These are phyloP conservation scores for Thymus mandschuricus DNA, from an alignment of 257 asterid genomes.

Conservation along the genomic window DNA sequence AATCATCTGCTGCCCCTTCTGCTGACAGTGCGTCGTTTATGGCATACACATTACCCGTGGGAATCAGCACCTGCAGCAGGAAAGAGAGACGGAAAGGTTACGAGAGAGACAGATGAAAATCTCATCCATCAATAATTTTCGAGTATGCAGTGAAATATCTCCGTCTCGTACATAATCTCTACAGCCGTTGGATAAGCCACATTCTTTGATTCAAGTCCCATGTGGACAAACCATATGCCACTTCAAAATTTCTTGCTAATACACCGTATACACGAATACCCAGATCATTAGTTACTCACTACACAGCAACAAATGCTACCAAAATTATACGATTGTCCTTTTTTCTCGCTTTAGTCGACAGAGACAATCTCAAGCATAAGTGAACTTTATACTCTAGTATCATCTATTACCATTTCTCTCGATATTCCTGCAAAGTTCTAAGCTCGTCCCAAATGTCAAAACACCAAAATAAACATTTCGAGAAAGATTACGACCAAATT, in stretches of 20 bases:
- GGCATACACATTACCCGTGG: constrained; percentile 76
- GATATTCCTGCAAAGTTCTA: not conserved
- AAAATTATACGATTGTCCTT: not conserved
- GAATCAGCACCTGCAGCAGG: constrained; percentile 72
- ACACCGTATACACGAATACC: not conserved
- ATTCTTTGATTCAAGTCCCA: not conserved
- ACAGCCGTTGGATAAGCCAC: constrained; percentile 3
- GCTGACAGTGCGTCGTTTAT: constrained; percentile 85
- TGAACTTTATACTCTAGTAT: not conserved
- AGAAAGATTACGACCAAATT: not conserved
- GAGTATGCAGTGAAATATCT: not conserved
- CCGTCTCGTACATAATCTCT: too few relatives aligned
- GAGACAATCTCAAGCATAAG: not conserved
- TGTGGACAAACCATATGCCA: not conserved
- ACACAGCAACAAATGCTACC: not conserved
- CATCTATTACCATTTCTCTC: not conserved
- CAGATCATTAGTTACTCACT: not conserved
- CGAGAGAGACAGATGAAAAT: not conserved
- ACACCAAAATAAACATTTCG: constrained; percentile 5
- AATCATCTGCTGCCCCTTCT: constrained; percentile 94
- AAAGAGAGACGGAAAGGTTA: constrained; percentile 3
- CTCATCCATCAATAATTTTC: not conserved
- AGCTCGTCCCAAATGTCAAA: not conserved
- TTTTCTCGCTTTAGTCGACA: not conserved
- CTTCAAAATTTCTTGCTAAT: not conserved